A percentile compares a stretch with the other conserved stretches of the same genome.
phyloP scores from a whole-genome alignment of 768 basidiomycete species.

The Candolleomyces efflorescens region DNA sequence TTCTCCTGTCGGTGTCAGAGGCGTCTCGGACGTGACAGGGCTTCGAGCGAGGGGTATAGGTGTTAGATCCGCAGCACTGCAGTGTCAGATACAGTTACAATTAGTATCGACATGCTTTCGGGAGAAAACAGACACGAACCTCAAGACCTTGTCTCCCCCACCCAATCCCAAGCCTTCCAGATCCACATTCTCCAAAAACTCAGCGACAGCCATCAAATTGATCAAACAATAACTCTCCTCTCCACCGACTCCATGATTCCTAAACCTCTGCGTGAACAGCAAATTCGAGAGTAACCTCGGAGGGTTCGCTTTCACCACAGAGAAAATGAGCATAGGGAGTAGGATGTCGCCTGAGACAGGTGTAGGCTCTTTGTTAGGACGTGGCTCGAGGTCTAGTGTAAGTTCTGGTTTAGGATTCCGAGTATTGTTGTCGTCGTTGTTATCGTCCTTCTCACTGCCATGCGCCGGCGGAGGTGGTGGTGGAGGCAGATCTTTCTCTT shows the following conservation, averaged over 20 bases:
- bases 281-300: constrained; percentile 71
- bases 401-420: constrained; percentile 1
- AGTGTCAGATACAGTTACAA: background rate
- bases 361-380: constrained; percentile 28
- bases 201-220: constrained; percentile 92
- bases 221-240: constrained; percentile 93
- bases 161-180: constrained; percentile 61
- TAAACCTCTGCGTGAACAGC: constrained; percentile 57
- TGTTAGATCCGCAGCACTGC: constrained; percentile 71
- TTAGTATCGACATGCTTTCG: background rate
- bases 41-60: constrained; percentile 72
- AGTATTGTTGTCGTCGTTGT: too few relatives aligned
- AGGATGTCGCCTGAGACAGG: constrained; percentile 85
- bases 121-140: constrained; percentile 33
- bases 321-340: constrained; percentile 89
- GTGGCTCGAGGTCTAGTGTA: constrained; percentile 14
- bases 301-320: constrained; percentile 92
- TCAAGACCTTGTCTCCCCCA: constrained; percentile 52
- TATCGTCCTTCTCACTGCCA: background rate
- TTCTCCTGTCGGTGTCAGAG: constrained; percentile 30
- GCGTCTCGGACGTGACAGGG: constrained; percentile 42
- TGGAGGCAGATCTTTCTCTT: background rate
- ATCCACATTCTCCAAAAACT: constrained; percentile 95
- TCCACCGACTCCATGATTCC: constrained; percentile 58
- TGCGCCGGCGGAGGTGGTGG: background rate